Percentiles rank a stretch among this genome's conserved stretches.
These are phyloP conservation scores for Graphilbum ipis-grandicollis DNA, from an alignment of 2,329 filamentous ascomycete species.

Conservation along the genomic window DNA sequence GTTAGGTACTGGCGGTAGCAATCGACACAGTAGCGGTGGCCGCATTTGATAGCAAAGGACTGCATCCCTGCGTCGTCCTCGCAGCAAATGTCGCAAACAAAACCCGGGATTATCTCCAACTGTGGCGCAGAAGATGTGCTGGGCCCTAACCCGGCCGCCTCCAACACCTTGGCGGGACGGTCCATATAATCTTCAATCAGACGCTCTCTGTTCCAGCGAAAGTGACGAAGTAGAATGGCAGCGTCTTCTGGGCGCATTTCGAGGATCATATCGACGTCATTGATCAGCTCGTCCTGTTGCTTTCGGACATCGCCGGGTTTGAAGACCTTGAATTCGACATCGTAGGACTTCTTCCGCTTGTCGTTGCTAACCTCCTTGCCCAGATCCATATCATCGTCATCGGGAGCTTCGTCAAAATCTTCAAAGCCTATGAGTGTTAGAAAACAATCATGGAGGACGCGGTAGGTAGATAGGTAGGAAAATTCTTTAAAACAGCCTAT, in stretches of 20 bases:
- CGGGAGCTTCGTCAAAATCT: constrained; percentile 36
- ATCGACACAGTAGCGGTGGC: constrained; percentile 79
- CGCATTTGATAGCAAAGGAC: constrained; percentile 89
- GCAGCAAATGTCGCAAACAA: constrained; percentile 90
- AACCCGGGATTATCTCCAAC: constrained; percentile 55
- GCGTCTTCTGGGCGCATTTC: constrained; percentile 78
- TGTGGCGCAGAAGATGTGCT: constrained; percentile 44
- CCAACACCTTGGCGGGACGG: constrained; percentile 57
- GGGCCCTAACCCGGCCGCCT: constrained; percentile 65
- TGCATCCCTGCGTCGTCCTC: constrained; percentile 64
- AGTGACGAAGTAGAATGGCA: constrained; percentile 76
- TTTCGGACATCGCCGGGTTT: constrained; percentile 64
- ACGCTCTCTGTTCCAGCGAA: constrained; percentile 91
- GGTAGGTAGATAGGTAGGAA: neutral
- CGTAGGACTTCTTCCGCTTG: constrained; percentile 57
- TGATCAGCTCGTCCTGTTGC: constrained; percentile 72
- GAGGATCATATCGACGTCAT: constrained; percentile 82
- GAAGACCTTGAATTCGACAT: constrained; percentile 72
- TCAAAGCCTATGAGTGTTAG: no score
- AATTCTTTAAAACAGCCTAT: neutral
- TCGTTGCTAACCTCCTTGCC: constrained; percentile 45
- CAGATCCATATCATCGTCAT: constrained; percentile 34
- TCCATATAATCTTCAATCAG: constrained; percentile 97
- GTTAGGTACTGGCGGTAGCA: constrained; percentile 84
- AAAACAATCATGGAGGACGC: no score